Base-by-base conservation (phyloP, 371 early-diverging fungal genomes). In the Apophysomyces ossiformis region DNA sequence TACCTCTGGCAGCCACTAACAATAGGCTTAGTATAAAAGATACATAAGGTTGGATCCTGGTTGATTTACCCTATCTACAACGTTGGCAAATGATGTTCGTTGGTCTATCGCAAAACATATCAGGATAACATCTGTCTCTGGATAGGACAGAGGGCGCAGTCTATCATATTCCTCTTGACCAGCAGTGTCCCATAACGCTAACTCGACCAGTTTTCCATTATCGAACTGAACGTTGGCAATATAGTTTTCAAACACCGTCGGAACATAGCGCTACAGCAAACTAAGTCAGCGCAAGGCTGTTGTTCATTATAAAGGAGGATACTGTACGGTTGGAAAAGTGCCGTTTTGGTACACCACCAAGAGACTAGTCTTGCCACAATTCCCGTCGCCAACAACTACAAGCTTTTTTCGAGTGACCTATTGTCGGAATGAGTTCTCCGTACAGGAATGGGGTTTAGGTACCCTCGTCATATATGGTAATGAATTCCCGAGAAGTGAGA, bases 141-240 rank as follows among this genome's bases (percentile, higher is more conserved):
- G 90, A 68, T 92, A 93, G 13, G 89, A 87, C 26, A 92, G 76
- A 7, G 92, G 91, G n/a, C 93, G 73, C 64, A 92, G 72, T 61
- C 90, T 79, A 79, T 95, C 95, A 73, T 93, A 95, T 72, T 95
- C 95, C 74, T 96, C 96, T 74, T 96, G 96, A 36, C 93, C 95
- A 54, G 96, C 96, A 69, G 89, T 89, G 78, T 89, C 89, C 89
- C 89, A 90, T 41, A 89, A 68, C 32, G 88, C 87, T 58, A 89
- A 73, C 71, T 89, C 89, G 6, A 89, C 86, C 36, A 76, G 74
- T 67, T 74, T 81, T 58, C 88, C 88, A 57, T 86, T 86, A 39
- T 89, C 89, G 54, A 89, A 70, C 44, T 82, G 79, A 44, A 89
- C 87, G 56, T 84, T 83, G 37, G 86, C 85, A 63, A 89, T 88